Conservation (phyloP, 441 rosid genomes). For the Eugenia klotzschiana region DNA sequence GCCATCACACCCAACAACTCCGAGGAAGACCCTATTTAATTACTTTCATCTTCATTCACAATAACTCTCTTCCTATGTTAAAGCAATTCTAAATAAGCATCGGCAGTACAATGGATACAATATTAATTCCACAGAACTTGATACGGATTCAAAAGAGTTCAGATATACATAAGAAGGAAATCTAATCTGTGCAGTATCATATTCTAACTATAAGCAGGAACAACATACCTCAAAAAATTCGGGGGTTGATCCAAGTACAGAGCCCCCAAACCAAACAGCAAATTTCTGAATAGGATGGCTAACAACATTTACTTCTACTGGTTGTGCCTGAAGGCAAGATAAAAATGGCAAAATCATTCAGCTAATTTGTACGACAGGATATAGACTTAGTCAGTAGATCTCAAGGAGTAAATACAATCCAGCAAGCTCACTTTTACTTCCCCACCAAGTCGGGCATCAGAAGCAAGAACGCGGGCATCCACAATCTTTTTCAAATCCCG, state of each 20-base stretch:
- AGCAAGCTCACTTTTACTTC: constrained; percentile 44
- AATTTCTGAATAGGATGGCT: constrained; percentile 93
- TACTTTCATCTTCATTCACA: not conserved
- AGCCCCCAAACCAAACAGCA: constrained; percentile 99
- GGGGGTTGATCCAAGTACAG: constrained; percentile 94
- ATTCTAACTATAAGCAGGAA: not conserved
- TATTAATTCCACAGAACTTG: not conserved
- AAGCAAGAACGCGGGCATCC: constrained; percentile 79
- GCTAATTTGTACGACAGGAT: not conserved
- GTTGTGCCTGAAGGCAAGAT: constrained; percentile 46
- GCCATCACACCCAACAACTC: not conserved
- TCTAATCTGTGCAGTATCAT: not conserved
- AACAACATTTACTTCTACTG: constrained; percentile 93
- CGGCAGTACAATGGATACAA: not conserved
- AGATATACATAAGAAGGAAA: not conserved
- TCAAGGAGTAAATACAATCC: not conserved
- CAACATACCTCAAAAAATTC: constrained; percentile 75
- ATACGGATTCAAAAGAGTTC: not conserved
- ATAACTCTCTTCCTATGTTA: not conserved
- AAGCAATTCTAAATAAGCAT: not conserved
- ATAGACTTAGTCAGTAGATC: not conserved
- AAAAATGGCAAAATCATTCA: not conserved
- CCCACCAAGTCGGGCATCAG: constrained; percentile 67
- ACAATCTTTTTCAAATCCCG: constrained; percentile 96
- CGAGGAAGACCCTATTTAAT: not conserved